A percentile compares a stretch with the other conserved stretches of the same genome.
Evolutionary conservation across 139 green algal genomes (phyloP).

Genomic region (Chlorella sorokiniana): DNA sequence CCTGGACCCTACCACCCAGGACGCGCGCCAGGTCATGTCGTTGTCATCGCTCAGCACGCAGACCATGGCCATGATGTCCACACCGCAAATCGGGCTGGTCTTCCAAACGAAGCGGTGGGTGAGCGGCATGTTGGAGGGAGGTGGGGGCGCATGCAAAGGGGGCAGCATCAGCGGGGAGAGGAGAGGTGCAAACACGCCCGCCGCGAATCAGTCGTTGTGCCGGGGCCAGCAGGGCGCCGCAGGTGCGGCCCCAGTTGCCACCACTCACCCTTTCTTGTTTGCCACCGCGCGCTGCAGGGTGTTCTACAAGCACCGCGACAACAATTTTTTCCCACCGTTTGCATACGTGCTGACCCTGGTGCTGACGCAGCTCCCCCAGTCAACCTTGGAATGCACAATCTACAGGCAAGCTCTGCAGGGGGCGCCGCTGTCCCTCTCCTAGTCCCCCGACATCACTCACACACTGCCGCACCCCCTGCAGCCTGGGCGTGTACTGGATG

Average conservation of each 20-base stretch:
- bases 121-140: neutral
- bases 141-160: neutral
- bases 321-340: slow-evolving; percentile 70
- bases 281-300: slow-evolving; percentile 45
- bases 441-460: too few relatives aligned
- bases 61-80: slow-evolving; percentile 4
- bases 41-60: neutral
- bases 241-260: neutral
- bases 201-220: too few relatives aligned
- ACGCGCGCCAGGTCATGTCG: neutral
- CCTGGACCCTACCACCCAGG: neutral
- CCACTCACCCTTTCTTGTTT: neutral
- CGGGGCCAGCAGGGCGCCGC: too few relatives aligned
- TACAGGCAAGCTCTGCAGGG: too few relatives aligned
- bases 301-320: slow-evolving; percentile 85
- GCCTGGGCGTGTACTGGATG: slow-evolving; percentile 68
- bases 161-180: neutral
- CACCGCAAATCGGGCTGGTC: too few relatives aligned
- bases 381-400: slow-evolving; percentile 57
- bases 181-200: too few relatives aligned
- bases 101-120: too few relatives aligned
- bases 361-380: slow-evolving; percentile 59
- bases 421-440: too few relatives aligned
- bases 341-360: slow-evolving; percentile 47
- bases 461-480: too few relatives aligned